These are phyloP conservation scores for Podospora anserina DNA, from an alignment of 495 filamentous ascomycete genomes.

Conservation along the genomic window DNA sequence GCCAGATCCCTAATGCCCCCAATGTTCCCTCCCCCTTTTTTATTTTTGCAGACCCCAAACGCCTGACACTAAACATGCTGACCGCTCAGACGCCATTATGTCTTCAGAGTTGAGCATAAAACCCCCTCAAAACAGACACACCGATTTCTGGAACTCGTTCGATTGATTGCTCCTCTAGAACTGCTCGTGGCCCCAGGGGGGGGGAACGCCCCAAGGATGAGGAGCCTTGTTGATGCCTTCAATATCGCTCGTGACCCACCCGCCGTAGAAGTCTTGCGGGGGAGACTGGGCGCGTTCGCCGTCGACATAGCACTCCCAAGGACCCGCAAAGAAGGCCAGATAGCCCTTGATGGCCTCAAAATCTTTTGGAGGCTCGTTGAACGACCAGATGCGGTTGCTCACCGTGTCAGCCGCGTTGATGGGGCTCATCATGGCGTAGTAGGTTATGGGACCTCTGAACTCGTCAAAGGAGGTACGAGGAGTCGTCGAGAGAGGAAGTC, in stretches of 20 bases:
- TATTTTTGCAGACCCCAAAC: constrained; percentile 19
- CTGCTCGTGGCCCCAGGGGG: constrained; percentile 26
- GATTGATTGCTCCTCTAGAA: neutral
- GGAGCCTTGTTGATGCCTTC: constrained; percentile 52
- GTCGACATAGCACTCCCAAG: constrained; percentile 60
- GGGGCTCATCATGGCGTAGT: constrained; percentile 42
- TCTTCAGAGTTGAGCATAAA: neutral
- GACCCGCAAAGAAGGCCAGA: constrained; percentile 52
- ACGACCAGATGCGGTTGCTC: constrained; percentile 53
- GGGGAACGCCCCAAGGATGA: constrained; percentile 34
- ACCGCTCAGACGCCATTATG: constrained; percentile 6
- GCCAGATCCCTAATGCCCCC: constrained; percentile 3
- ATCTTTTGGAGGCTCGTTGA: constrained; percentile 46
- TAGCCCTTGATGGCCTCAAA: constrained; percentile 51
- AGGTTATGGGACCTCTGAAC: constrained; percentile 56
- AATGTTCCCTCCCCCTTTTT: constrained; percentile 7
- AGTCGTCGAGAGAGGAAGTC: constrained; percentile 43
- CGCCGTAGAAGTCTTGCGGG: constrained; percentile 58
- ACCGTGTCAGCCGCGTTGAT: constrained; percentile 37
- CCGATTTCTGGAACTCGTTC: neutral
- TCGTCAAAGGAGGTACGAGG: constrained; percentile 50
- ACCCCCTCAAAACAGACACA: constrained; percentile 7
- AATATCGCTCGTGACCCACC: constrained; percentile 57
- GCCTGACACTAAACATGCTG: constrained; percentile 23
- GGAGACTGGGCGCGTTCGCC: constrained; percentile 56